Base-by-base conservation (phyloP, 2,329 filamentous ascomycete genomes). In the Talaromyces sp. region DNA sequence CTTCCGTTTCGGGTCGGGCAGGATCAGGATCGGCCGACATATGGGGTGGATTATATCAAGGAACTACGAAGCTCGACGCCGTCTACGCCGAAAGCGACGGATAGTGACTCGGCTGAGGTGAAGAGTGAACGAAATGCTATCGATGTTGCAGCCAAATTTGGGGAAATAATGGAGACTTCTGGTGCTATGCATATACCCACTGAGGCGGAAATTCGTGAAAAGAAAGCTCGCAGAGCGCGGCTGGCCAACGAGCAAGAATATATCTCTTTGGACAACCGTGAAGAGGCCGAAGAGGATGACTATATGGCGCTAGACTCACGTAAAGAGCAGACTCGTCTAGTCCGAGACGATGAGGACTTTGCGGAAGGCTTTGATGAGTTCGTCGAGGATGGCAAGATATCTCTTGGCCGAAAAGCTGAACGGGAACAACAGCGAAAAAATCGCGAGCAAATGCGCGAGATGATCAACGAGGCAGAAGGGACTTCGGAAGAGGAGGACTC, bases 311-410 rank as follows among this genome's bases (percentile, higher is more conserved):
- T 86, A 1, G 74, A 84, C 2, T 79, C 82, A 61, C 79, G 80
- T 19, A 86, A 87, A 69, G 85, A 87, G 38, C 85, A 93, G 67
- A 91, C 90, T 5, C 86, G 94, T 1, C 84, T 98, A 1, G 85
- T 93, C 5, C 86, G 85, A 49, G 93, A 97, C 38, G 94, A 98
- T 71, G 94, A 98, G 74, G 92, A 98, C 72, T 85, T 97, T 0
- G 91, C 91, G 43, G 95, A 98, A 79, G 93, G 93, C 0, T 98
- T 96, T 71, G 94, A 98, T 67, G 90, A 94, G 63, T 97, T 91
- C 71, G 91, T 95, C 8, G 91, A 95, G 47, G 92, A 97, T 73
- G 92, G 91, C 8, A 87, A 87, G 7, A 86, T 97, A 10, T 86
- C 91, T 1, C 82, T 97, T 0, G 92, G 93, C 38, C 88, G 85